phyloP scores from a whole-genome alignment of 176 grass and related monocot genomes.

The Alopecurus myosuroides region DNA sequence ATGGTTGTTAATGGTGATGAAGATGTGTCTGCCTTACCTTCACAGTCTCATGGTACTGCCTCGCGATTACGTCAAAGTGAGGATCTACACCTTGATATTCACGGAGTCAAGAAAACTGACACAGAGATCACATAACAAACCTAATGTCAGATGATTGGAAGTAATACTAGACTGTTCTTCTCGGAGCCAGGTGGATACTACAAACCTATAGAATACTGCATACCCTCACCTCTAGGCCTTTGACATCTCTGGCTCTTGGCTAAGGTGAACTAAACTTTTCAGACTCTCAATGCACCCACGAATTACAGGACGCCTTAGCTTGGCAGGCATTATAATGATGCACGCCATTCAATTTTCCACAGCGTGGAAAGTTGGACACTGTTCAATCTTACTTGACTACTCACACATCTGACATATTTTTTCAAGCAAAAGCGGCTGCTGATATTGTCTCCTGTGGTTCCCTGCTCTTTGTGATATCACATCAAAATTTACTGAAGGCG shows the following conservation, averaged over 20 bases:
- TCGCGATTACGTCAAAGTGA: conserved; percentile 92
- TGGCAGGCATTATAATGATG: background rate
- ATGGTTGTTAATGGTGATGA: background rate
- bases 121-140: background rate
- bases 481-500: background rate
- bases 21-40: conserved; percentile 41
- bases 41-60: conserved; percentile 92
- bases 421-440: background rate
- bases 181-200: background rate
- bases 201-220: background rate
- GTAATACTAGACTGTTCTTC: background rate
- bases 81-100: conserved; percentile 99
- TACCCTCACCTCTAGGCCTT: background rate
- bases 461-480: background rate
- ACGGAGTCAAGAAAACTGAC: conserved; percentile 80
- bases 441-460: background rate
- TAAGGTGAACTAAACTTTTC: background rate
- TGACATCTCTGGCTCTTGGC: background rate
- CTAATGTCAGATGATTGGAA: background rate
- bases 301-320: background rate
- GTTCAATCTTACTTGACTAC: background rate
- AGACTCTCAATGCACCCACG: background rate
- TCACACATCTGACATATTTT: background rate
- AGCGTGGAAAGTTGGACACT: background rate
- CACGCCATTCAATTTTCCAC: background rate